Conservation (phyloP, 106 monocot species). For the Allium fistulosum region DNA sequence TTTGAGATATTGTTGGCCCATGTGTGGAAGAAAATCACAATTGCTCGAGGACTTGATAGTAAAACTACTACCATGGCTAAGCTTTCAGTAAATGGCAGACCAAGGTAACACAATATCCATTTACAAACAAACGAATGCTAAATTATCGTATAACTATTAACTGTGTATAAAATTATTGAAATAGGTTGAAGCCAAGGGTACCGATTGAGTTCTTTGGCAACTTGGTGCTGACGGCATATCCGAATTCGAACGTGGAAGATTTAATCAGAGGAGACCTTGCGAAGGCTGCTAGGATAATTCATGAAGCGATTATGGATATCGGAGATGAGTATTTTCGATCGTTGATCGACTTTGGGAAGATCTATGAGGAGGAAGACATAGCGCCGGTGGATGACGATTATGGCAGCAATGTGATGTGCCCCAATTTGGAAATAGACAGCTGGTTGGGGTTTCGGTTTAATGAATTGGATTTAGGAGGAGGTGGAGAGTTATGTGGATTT, state of each 20-base stretch:
- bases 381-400: conserved; percentile 17
- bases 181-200: conserved; percentile 14
- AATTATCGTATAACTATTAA: too few species aligned
- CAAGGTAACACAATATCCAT: neutral
- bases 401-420: conserved; percentile 20
- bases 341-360: conserved; percentile 43
- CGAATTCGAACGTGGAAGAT: conserved; percentile 14
- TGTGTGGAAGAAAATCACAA: conserved; percentile 32
- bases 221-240: conserved; percentile 29
- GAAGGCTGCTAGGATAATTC: conserved; percentile 20
- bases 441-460: conserved; percentile 54
- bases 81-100: conserved; percentile 37
- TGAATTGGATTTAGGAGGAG: conserved; percentile 58
- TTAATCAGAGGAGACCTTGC: conserved; percentile 12
- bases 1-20: conserved; percentile 36
- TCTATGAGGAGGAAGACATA: conserved; percentile 29
- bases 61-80: conserved; percentile 7
- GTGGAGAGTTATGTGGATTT: conserved; percentile 16
- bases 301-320: conserved; percentile 12
- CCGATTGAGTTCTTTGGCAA: conserved; percentile 39
- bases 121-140: too few species aligned
- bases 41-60: conserved; percentile 18
- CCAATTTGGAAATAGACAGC: conserved; percentile 47
- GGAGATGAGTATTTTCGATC: conserved; percentile 40
- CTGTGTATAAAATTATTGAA: neutral